Conservation (phyloP, 371 early-diverging fungal genomes). For the Amoeboaphelidium protococcarum region DNA sequence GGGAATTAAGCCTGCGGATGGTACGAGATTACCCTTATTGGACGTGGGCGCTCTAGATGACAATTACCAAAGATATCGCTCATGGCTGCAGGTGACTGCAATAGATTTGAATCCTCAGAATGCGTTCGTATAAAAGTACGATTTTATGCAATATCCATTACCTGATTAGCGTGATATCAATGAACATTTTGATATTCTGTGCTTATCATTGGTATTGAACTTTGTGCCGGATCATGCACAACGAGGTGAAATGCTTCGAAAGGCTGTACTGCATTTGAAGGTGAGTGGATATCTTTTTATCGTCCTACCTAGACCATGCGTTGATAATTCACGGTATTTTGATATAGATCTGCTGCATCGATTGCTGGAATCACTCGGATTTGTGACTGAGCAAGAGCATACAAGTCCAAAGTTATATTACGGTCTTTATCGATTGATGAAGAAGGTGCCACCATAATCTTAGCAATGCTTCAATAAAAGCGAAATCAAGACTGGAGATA, state of each 20-base stretch:
- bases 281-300: conserved; percentile 40
- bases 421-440: no score
- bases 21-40: conserved; percentile 20
- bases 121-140: conserved; percentile 33
- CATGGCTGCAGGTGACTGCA: conserved; percentile 35
- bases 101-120: conserved; percentile 70
- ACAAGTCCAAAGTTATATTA: no score
- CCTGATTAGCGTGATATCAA: conserved; percentile 11
- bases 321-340: conserved; percentile 57
- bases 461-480: no score
- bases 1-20: conserved; percentile 3
- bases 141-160: conserved; percentile 39
- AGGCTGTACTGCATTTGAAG: not conserved
- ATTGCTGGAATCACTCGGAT: conserved; percentile 32
- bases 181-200: conserved; percentile 38
- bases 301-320: conserved; percentile 54
- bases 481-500: no score
- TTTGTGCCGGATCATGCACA: conserved; percentile 23
- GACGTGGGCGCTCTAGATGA: conserved; percentile 68
- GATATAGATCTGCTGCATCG: conserved; percentile 30
- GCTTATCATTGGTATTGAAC: conserved; percentile 60
- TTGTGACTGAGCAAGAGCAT: no score
- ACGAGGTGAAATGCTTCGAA: conserved; percentile 2
- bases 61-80: conserved; percentile 29
- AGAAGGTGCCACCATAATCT: no score